Conservation (phyloP, 176 grass and related monocot species). For the Zoysia japonica region DNA sequence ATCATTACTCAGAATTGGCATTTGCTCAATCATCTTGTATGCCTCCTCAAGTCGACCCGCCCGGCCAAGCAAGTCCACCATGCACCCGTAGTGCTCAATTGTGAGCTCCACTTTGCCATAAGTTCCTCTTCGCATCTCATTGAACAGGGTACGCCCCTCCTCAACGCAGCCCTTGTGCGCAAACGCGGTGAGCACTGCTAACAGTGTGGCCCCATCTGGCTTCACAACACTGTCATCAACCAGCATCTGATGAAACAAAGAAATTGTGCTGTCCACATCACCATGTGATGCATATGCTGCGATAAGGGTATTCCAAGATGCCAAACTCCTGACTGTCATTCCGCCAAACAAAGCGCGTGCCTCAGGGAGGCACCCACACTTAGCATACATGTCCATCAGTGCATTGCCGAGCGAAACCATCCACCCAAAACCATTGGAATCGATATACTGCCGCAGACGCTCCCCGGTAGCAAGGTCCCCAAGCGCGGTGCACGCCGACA, state of each 20-base stretch:
- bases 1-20: constrained; percentile 49
- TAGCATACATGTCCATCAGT: constrained; percentile 65
- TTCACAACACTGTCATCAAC: constrained; percentile 29
- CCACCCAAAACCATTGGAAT: constrained; percentile 56
- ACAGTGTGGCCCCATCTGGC: constrained; percentile 52
- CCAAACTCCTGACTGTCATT: constrained; percentile 36
- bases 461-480: constrained; percentile 59
- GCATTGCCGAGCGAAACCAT: constrained; percentile 60
- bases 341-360: constrained; percentile 50
- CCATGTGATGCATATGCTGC: constrained; percentile 56
- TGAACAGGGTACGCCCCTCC: constrained; percentile 45
- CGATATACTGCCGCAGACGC: constrained; percentile 37
- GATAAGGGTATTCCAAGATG: constrained; percentile 61
- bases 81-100: constrained; percentile 61
- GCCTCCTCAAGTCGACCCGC: constrained; percentile 57
- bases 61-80: constrained; percentile 64
- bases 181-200: constrained; percentile 46
- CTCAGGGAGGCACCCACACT: constrained; percentile 49
- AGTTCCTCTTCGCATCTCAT: constrained; percentile 34
- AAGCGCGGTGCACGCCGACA: constrained; percentile 56
- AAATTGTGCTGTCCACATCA: constrained; percentile 30
- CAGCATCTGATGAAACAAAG: constrained; percentile 54
- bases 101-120: constrained; percentile 42
- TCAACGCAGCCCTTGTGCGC: constrained; percentile 52
- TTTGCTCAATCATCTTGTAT: constrained; percentile 46